Conservation (phyloP, 2,329 filamentous ascomycete genomes). For the Akanthomyces dipterigenus region DNA sequence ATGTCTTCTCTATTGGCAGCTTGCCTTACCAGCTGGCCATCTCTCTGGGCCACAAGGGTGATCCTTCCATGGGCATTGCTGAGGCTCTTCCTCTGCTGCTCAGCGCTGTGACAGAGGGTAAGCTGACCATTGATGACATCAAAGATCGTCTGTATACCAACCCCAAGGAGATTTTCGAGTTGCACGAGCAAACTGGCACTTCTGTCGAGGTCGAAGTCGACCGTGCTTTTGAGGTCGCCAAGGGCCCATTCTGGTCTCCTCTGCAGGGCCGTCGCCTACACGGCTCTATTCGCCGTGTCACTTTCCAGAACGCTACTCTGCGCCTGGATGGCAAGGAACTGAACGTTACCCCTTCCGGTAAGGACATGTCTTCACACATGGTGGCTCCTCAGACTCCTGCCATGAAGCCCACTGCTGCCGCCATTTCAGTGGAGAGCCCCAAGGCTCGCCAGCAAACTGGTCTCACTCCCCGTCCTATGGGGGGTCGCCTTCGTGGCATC, state of each 20-base stretch:
- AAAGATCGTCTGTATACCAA: conserved; percentile 67
- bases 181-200: conserved; percentile 70
- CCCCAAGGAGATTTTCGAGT: conserved; percentile 73
- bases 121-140: conserved; percentile 67
- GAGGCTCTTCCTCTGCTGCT: conserved; percentile 69
- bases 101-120: conserved; percentile 68
- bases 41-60: conserved; percentile 43
- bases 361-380: conserved; percentile 68
- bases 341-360: conserved; percentile 51
- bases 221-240: conserved; percentile 55
- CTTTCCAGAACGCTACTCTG: conserved; percentile 66
- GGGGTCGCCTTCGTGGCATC: conserved; percentile 24
- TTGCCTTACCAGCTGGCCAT: conserved; percentile 69
- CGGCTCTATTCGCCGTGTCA: conserved; percentile 67
- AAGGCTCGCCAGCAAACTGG: conserved; percentile 26
- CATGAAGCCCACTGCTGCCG: conserved; percentile 42
- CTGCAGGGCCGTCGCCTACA: conserved; percentile 63
- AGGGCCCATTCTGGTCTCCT: conserved; percentile 55
- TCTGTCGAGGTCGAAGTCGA: conserved; percentile 71
- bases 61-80: conserved; percentile 59
- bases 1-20: conserved; percentile 74
- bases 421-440: conserved; percentile 31
- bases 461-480: conserved; percentile 24
- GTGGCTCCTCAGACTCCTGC: conserved; percentile 50
- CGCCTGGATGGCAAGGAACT: conserved; percentile 67